These are phyloP conservation scores for Penicillium angulare DNA, from an alignment of 495 filamentous ascomycete genomes.

Conservation along the genomic window DNA sequence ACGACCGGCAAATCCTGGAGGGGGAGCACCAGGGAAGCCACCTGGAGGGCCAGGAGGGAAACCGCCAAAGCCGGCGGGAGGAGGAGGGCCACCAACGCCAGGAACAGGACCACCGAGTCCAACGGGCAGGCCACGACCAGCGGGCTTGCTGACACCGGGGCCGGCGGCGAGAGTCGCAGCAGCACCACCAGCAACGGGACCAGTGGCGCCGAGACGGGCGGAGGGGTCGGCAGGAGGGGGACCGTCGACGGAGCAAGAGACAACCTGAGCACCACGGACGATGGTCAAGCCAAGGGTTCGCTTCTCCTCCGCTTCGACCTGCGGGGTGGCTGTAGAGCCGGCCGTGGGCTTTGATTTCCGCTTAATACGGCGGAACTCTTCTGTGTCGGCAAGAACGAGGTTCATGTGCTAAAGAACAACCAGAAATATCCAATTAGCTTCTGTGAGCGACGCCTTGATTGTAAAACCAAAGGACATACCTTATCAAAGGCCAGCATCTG, in stretches of 20 bases:
- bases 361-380: constrained; percentile 96
- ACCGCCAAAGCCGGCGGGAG: constrained; percentile 57
- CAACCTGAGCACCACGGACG: constrained; percentile 86
- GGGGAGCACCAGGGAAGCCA: constrained; percentile 50
- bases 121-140: constrained; percentile 84
- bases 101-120: constrained; percentile 88
- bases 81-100: constrained; percentile 78
- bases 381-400: constrained; percentile 95
- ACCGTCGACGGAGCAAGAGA: constrained; percentile 92
- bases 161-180: constrained; percentile 72
- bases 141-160: constrained; percentile 87
- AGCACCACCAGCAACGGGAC: constrained; percentile 58
- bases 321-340: constrained; percentile 56
- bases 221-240: constrained; percentile 95
- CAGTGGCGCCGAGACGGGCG: constrained; percentile 78
- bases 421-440: too few species aligned
- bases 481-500: constrained; percentile 98
- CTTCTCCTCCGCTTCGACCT: constrained; percentile 92
- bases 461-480: constrained; percentile 57
- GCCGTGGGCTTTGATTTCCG: constrained; percentile 75
- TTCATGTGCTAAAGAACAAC: constrained; percentile 92
- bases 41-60: constrained; percentile 56
- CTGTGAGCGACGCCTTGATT: too few species aligned
- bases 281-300: constrained; percentile 93
- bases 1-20: constrained; percentile 74